Evolutionary conservation across 805 yeast species (phyloP).

Genomic region (Lipomyces anomalus): DNA sequence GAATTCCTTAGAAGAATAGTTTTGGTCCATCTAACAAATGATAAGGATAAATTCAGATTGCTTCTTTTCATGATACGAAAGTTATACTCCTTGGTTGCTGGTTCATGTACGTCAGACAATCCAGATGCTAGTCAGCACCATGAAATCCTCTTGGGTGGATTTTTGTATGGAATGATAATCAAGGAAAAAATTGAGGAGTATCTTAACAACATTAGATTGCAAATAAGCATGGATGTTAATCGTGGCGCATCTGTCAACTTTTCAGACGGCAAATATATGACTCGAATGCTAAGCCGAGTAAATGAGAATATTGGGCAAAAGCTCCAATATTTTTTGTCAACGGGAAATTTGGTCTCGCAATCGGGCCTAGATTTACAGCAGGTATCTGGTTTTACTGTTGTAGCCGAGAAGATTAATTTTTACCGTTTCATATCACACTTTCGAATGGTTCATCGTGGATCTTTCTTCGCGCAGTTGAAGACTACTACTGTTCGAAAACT

Average conservation of each 20-base stretch:
- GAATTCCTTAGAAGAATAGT: slow-evolving; percentile 79
- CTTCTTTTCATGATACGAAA: slow-evolving; percentile 92
- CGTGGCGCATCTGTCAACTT: slow-evolving; percentile 60
- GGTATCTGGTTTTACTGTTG: slow-evolving; percentile 96
- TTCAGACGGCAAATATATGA: slow-evolving; percentile 74
- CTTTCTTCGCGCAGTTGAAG: slow-evolving; percentile 95
- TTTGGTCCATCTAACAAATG: slow-evolving; percentile 69
- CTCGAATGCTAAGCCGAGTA: slow-evolving; percentile 67
- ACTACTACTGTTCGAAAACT: slow-evolving; percentile 95
- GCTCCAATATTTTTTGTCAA: slow-evolving; percentile 86
- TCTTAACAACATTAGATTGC: slow-evolving; percentile 62
- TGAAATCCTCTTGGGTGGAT: slow-evolving; percentile 91
- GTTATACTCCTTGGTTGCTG: slow-evolving; percentile 89
- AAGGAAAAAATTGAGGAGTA: slow-evolving; percentile 96
- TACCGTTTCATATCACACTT: slow-evolving; percentile 97
- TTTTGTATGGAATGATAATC: slow-evolving; percentile 91
- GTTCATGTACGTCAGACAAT: slow-evolving; percentile 93
- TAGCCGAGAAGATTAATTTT: slow-evolving; percentile 96
- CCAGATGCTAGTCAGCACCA: slow-evolving; percentile 99
- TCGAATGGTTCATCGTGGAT: slow-evolving; percentile 99
- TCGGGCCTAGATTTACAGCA: slow-evolving; percentile 97
- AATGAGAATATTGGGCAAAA: slow-evolving; percentile 94
- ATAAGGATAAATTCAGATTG: slow-evolving; percentile 78
- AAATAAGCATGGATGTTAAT: slow-evolving; percentile 74
- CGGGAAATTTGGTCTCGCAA: slow-evolving; percentile 95